These are phyloP conservation scores for Hanseniaspora meyeri DNA, from an alignment of 805 yeast genomes.

Conservation along the genomic window DNA sequence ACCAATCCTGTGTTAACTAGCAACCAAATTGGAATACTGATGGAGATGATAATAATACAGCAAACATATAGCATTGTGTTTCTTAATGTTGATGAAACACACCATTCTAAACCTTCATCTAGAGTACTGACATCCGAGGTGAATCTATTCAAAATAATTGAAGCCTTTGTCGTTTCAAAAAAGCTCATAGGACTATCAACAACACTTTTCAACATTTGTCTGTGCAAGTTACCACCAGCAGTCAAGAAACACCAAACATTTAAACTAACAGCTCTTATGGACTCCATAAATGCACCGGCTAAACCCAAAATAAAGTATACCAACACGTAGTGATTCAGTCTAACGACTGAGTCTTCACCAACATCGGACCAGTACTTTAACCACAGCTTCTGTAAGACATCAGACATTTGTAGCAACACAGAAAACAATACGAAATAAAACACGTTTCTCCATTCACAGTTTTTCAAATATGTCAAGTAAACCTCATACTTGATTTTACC, in stretches of 20 bases:
- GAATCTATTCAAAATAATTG: slow-evolving; percentile 71
- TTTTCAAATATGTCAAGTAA: slow-evolving; percentile 44
- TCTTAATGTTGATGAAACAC: slow-evolving; percentile 39
- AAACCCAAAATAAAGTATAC: slow-evolving; percentile 44
- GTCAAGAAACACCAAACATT: slow-evolving; percentile 58
- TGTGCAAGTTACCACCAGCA: slow-evolving; percentile 48
- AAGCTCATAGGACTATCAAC: slow-evolving; percentile 71
- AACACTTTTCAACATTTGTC: slow-evolving; percentile 46
- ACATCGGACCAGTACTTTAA: slow-evolving; percentile 58
- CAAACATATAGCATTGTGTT: slow-evolving; percentile 37
- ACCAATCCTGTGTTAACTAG: slow-evolving; percentile 48
- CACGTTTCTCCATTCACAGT: slow-evolving; percentile 46
- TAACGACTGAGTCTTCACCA: slow-evolving; percentile 29
- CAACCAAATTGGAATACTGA: slow-evolving; percentile 64
- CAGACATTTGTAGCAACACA: slow-evolving; percentile 29
- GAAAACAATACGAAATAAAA: slow-evolving; percentile 29
- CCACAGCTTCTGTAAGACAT: slow-evolving; percentile 44
- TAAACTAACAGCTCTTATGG: slow-evolving; percentile 54
- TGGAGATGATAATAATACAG: slow-evolving; percentile 54
- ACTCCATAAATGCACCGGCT: slow-evolving; percentile 45
- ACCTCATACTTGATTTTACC: slow-evolving; percentile 48
- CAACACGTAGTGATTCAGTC: slow-evolving; percentile 28
- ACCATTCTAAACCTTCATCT: slow-evolving; percentile 67
- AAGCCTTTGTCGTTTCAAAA: slow-evolving; percentile 77
- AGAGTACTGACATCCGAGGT: slow-evolving; percentile 74